A percentile compares a stretch with the other conserved stretches of the same genome.
Evolutionary conservation across 176 grass and related monocot genomes (phyloP).

Genomic region (Zizania latifolia): DNA sequence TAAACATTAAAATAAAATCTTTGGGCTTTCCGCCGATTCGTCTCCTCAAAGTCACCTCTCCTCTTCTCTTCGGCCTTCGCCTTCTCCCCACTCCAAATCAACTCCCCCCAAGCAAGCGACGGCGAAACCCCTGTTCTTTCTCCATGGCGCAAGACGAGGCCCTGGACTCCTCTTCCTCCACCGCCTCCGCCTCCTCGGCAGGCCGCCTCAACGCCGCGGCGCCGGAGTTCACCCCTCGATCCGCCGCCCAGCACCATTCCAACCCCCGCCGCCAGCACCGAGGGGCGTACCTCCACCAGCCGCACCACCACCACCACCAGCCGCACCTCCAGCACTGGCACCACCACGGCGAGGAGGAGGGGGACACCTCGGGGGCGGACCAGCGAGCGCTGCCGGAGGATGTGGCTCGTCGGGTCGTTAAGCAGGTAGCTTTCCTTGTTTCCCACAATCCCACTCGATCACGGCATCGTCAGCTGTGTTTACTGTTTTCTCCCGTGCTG

Average conservation of each 20-base stretch:
- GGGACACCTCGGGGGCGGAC: constrained; percentile 30
- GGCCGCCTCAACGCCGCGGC: constrained; percentile 75
- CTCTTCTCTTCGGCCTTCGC: neutral
- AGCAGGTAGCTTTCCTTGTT: constrained; percentile 47
- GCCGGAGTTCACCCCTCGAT: constrained; percentile 82
- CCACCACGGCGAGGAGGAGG: constrained; percentile 48
- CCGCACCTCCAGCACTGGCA: constrained; percentile 18
- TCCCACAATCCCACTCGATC: neutral
- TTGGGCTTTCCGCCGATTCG: too few species aligned
- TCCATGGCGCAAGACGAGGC: constrained; percentile 70
- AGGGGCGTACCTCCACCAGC: constrained; percentile 28
- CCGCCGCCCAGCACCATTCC: constrained; percentile 30
- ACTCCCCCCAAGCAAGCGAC: neutral
- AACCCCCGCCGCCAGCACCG: constrained; percentile 25
- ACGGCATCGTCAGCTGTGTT: neutral
- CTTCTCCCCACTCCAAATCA: neutral
- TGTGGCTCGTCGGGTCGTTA: constrained; percentile 61
- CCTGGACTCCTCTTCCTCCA: constrained; percentile 28
- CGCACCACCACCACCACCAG: constrained; percentile 4
- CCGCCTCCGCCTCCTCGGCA: too few species aligned
- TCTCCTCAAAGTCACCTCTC: neutral
- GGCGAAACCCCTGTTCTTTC: constrained; percentile 27
- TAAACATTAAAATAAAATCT: too few species aligned
- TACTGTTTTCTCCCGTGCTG: neutral
- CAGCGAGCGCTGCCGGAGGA: constrained; percentile 48